Conservation (phyloP, 805 yeast species). For the Kodamaea jinghongensis region DNA sequence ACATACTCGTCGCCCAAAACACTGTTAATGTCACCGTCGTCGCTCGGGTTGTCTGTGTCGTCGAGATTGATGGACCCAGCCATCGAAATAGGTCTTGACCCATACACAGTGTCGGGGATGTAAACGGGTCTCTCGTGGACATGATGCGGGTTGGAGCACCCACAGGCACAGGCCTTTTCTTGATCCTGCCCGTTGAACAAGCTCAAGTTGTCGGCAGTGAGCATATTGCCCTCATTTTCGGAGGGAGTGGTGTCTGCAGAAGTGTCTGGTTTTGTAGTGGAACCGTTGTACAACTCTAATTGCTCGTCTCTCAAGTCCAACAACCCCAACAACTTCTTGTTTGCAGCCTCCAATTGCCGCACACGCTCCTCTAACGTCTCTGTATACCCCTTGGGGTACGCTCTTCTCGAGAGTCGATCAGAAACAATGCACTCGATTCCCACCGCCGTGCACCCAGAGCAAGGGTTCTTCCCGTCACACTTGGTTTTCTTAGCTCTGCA, state of each 20-base stretch:
- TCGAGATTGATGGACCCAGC: constrained; percentile 43
- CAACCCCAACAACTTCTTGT: constrained; percentile 62
- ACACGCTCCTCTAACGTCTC: constrained; percentile 86
- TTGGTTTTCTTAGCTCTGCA: constrained; percentile 78
- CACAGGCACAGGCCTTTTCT: constrained; percentile 48
- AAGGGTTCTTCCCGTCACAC: constrained; percentile 75
- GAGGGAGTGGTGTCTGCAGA: constrained; percentile 9
- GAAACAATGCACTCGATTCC: constrained; percentile 89
- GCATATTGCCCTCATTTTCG: constrained; percentile 10
- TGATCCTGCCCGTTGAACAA: constrained; percentile 27
- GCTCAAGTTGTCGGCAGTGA: constrained; percentile 32
- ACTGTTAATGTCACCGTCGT: constrained; percentile 29
- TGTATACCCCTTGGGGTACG: constrained; percentile 90
- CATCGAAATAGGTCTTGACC: constrained; percentile 15
- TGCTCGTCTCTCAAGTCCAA: constrained; percentile 65
- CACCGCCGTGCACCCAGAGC: constrained; percentile 78
- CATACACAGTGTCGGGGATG: constrained; percentile 57
- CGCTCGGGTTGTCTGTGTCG: constrained; percentile 33
- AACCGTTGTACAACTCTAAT: constrained; percentile 32
- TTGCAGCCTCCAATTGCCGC: constrained; percentile 82
- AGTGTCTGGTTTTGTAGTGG: constrained; percentile 11
- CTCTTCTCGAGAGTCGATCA: constrained; percentile 79
- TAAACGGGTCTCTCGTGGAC: constrained; percentile 65
- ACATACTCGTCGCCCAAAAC: constrained; percentile 28
- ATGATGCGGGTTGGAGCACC: constrained; percentile 54